Conservation (phyloP, 768 basidiomycete species). For the Paxillus involutus region DNA sequence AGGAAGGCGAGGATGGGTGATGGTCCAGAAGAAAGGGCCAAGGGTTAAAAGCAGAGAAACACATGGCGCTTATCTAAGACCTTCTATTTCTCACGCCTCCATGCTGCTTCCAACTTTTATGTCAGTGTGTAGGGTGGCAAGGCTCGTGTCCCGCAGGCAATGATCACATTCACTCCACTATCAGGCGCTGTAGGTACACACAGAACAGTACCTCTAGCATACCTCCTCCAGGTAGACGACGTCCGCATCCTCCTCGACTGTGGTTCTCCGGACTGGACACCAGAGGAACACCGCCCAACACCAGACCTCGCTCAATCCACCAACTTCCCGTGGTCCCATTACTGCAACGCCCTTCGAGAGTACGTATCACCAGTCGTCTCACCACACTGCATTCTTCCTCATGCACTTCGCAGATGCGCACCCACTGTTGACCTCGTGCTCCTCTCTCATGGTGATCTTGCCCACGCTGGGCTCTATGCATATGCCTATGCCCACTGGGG, state of each 20-base stretch:
- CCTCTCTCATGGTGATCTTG: slow-evolving; percentile 89
- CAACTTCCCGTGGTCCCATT: slow-evolving; percentile 55
- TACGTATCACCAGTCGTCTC: slow-evolving; percentile 37
- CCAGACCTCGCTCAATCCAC: slow-evolving; percentile 31
- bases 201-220: slow-evolving; percentile 66
- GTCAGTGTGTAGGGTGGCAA: slow-evolving; percentile 1
- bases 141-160: slow-evolving; percentile 26
- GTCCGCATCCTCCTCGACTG: slow-evolving; percentile 92
- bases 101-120: not conserved
- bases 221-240: slow-evolving; percentile 93
- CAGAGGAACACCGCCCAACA: slow-evolving; percentile 42
- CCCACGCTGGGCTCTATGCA: slow-evolving; percentile 89
- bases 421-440: slow-evolving; percentile 87
- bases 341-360: slow-evolving; percentile 68
- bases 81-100: slow-evolving; percentile 23
- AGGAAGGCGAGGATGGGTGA: slow-evolving; percentile 27
- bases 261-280: slow-evolving; percentile 86
- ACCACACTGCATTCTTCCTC: slow-evolving; percentile 1
- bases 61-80: slow-evolving; percentile 34
- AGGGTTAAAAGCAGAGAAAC: slow-evolving; percentile 40
- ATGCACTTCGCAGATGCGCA: slow-evolving; percentile 52
- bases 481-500: slow-evolving; percentile 89
- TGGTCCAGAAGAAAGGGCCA: slow-evolving; percentile 32
- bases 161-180: slow-evolving; percentile 95
- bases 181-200: slow-evolving; percentile 78